Evolutionary conservation across 2,329 filamentous ascomycete species (phyloP), one percentile per base, ranked within the genome.

Genomic region (Stemphylium lycopersici): DNA sequence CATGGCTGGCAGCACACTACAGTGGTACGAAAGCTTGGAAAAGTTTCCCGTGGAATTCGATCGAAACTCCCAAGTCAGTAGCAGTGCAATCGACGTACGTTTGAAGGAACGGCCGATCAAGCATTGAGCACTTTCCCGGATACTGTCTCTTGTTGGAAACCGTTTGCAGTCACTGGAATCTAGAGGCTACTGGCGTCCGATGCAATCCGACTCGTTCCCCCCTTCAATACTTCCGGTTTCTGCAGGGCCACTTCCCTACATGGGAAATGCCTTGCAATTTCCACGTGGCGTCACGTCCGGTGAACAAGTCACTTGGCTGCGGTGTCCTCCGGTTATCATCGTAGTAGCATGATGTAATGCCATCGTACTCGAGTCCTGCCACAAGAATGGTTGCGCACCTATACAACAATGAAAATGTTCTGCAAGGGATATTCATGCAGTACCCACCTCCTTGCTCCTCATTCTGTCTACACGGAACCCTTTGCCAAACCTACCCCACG

Each of bases 21-120:
- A 74, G 45, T 71, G 69, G 64, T 75, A 72, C 55, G 71, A 75
- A 52, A 69, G 68, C 42, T 42, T 75, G 33, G 65, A 67, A 43
- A 74, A 74, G 45, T 57, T 70, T 55, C 70, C 69, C 2, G 68
- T 74, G 7, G 66, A 72, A 29, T 29, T 56, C 33, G 34, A 52
- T 12, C 26, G 15, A 2, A 18, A 7, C 7, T 20, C 24, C 18
- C 12, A 41, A 16, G 22, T 10, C 11, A 13, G 12, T 16, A 13
- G 16, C 15, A 13, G 36, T 6, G 42, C 13, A 12, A 20, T 22
- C 4, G 22, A 44, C 34, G 24, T 32, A n/a, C 12, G 12, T 20
- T 16, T 26, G 7, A 26, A 41, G 26, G 13, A 38, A 20, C 36
- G 31, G 18, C 16, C 5, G 13, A 13, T 12, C 16, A 31, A 15